Evolutionary conservation across 345 rosid species (phyloP).

Genomic region (Sisymbrium irio): DNA sequence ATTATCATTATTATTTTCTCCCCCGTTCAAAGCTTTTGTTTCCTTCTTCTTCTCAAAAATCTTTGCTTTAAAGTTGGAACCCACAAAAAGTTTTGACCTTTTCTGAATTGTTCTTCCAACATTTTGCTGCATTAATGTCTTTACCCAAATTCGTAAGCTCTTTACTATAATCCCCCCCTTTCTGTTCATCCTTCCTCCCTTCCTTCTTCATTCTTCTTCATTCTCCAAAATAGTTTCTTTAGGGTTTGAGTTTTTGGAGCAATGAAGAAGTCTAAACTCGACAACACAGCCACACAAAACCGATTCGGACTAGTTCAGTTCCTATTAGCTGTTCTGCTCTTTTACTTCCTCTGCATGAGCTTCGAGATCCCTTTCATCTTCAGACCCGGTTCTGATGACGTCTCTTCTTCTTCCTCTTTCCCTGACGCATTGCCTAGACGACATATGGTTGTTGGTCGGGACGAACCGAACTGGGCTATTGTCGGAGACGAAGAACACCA

Average conservation of each 20-base stretch:
- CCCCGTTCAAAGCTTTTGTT: slow-evolving; percentile 18
- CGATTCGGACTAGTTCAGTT: slow-evolving; percentile 61
- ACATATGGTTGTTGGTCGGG: slow-evolving; percentile 15
- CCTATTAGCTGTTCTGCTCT: slow-evolving; percentile 45
- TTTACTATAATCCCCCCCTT: background rate
- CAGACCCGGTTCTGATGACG: slow-evolving; percentile 33
- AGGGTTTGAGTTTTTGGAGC: slow-evolving; percentile 3
- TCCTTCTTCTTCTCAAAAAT: background rate
- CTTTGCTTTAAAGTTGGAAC: background rate
- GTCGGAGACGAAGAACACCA: slow-evolving; percentile 47
- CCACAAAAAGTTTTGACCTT: slow-evolving; percentile 2
- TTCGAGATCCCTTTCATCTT: slow-evolving; percentile 72
- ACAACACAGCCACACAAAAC: slow-evolving; percentile 30
- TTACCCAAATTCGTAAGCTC: slow-evolving; percentile 18
- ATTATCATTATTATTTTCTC: background rate
- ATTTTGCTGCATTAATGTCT: slow-evolving; percentile 5
- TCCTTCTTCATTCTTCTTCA: background rate
- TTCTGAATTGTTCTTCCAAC: background rate
- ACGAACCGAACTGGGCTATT: slow-evolving; percentile 43
- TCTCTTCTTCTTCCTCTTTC: slow-evolving; percentile 33
- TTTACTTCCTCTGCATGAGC: slow-evolving; percentile 56
- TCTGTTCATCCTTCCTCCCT: background rate
- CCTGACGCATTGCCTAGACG: slow-evolving; percentile 44
- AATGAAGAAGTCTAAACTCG: slow-evolving; percentile 45
- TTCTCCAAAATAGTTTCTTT: background rate